Percentiles rank a stretch among this genome's conserved stretches.
Evolutionary conservation across 2,329 filamentous ascomycete genomes (phyloP).

Genomic region (Arthrobotrys pseudoclavata): DNA sequence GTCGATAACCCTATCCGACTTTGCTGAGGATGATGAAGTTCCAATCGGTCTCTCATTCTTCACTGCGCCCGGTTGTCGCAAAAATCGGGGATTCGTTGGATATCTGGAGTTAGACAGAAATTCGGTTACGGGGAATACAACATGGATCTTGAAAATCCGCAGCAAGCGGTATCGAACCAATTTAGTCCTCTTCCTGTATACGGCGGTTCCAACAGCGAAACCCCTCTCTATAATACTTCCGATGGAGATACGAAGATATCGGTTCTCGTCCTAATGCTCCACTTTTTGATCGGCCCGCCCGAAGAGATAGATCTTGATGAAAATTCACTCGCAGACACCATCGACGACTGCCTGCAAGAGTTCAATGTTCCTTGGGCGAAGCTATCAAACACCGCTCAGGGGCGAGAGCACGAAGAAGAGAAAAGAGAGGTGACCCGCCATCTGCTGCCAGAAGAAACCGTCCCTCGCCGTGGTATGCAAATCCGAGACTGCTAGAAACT

Average conservation of each 20-base stretch:
- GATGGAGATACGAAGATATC: slow-evolving; percentile 19
- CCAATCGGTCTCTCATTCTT: slow-evolving; percentile 34
- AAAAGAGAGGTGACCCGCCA: slow-evolving; percentile 19
- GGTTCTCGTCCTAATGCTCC: slow-evolving; percentile 24
- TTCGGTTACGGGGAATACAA: not conserved
- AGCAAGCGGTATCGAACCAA: not conserved
- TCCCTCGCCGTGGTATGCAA: not conserved
- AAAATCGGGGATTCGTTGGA: slow-evolving; percentile 15
- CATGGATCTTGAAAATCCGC: not conserved
- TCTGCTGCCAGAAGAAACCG: not conserved
- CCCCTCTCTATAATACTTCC: not conserved
- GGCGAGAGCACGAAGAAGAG: not conserved
- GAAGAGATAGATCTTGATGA: slow-evolving; percentile 14
- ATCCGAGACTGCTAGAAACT: not conserved
- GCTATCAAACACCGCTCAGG: not conserved
- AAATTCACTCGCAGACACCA: not conserved
- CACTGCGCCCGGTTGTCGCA: slow-evolving; percentile 16
- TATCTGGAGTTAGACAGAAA: slow-evolving; percentile 25
- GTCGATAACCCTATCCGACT: slow-evolving; percentile 12
- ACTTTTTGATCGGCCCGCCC: not conserved
- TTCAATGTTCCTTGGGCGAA: slow-evolving; percentile 34
- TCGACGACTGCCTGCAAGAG: not conserved
- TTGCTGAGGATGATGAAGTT: slow-evolving; percentile 17
- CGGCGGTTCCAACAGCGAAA: not conserved
- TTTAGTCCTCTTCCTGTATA: slow-evolving; percentile 47